Evolutionary conservation across 2,329 filamentous ascomycete species (phyloP).

Genomic region (Ploettnerulaceae sp.): DNA sequence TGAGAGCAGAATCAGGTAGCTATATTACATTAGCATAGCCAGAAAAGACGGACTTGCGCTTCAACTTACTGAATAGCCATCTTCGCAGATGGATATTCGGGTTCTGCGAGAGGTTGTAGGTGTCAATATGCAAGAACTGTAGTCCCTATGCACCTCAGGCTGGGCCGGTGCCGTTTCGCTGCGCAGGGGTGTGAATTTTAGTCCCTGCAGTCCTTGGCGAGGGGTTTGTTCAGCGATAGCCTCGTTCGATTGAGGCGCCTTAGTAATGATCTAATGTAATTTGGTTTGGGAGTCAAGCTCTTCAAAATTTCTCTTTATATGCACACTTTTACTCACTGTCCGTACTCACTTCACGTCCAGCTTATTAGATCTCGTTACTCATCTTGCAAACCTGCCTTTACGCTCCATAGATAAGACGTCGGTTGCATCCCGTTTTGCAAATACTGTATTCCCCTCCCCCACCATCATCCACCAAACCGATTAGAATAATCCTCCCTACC

Average conservation of each 20-base stretch:
- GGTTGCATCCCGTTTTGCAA: slow-evolving; percentile 4
- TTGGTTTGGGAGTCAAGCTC: not conserved
- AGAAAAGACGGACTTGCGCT: not conserved
- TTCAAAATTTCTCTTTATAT: not conserved
- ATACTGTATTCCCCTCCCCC: not conserved
- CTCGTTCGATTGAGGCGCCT: slow-evolving; percentile 1
- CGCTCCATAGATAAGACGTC: slow-evolving; percentile 5
- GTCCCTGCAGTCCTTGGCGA: not conserved
- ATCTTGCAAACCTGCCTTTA: not conserved
- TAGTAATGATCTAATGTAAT: slow-evolving; percentile 7
- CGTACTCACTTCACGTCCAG: not conserved
- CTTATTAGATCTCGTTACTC: not conserved
- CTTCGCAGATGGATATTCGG: slow-evolving; percentile 18
- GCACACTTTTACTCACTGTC: not conserved
- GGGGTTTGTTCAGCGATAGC: slow-evolving; percentile 5
- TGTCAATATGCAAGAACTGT: slow-evolving; percentile 7
- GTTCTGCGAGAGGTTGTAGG: not conserved
- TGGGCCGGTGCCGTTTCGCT: not conserved
- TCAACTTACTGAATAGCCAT: slow-evolving; percentile 50
- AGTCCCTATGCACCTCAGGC: not conserved
- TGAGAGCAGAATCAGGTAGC: slow-evolving; percentile 95
- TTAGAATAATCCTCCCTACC: slow-evolving; percentile 7
- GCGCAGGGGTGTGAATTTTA: slow-evolving; percentile 6
- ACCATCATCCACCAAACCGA: not conserved
- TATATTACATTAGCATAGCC: slow-evolving; percentile 38